Evolutionary conservation across 2,329 filamentous ascomycete genomes (phyloP).

Genomic region (Fusarium austroafricanum): DNA sequence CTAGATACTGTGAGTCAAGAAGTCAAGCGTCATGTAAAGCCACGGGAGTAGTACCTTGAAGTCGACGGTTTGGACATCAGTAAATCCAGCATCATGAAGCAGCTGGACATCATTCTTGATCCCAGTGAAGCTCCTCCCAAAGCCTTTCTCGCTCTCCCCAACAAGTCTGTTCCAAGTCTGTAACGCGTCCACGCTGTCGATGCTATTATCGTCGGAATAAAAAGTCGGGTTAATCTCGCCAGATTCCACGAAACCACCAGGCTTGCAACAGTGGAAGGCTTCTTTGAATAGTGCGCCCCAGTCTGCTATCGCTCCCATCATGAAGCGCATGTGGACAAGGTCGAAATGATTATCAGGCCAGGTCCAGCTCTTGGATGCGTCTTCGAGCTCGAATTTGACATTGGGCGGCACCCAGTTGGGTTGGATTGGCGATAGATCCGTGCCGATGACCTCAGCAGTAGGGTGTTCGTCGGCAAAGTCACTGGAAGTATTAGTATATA

Average conservation of each 20-base stretch:
- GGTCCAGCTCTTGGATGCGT: constrained; percentile 1
- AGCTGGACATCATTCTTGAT: background rate
- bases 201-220: background rate
- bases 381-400: constrained; percentile 8
- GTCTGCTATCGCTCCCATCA: background rate
- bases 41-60: background rate
- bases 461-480: constrained; percentile 12
- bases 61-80: background rate
- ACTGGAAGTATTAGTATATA: background rate
- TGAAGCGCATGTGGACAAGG: constrained; percentile 15
- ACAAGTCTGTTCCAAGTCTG: background rate
- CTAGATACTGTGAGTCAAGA: background rate
- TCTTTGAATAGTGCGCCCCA: background rate
- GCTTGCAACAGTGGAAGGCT: background rate
- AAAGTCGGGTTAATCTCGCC: background rate
- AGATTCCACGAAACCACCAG: constrained; percentile 1
- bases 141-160: background rate
- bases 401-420: constrained; percentile 4
- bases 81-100: constrained; percentile 1
- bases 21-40: too few relatives aligned
- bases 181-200: background rate
- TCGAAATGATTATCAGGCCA: background rate
- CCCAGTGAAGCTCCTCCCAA: background rate
- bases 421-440: constrained; percentile 12
- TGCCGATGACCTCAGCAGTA: background rate